Conservation (phyloP, 83 land plant genomes). For the Isoetes engelmannii region DNA sequence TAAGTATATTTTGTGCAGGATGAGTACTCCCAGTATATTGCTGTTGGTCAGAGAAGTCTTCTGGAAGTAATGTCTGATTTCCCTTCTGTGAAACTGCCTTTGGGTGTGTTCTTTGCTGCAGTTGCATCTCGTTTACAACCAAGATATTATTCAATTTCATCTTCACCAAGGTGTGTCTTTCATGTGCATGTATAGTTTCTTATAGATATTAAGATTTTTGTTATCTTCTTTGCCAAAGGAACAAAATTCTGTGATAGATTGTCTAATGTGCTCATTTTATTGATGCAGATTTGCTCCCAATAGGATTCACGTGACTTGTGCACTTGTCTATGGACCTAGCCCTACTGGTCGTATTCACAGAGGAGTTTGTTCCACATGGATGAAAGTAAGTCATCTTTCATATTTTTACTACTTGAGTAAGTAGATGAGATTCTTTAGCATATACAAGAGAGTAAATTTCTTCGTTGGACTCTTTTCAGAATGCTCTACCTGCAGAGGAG, state of each 20-base stretch:
- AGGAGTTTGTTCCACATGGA: slow-evolving; percentile 98
- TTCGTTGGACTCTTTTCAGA: slow-evolving; percentile 3
- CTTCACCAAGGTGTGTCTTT: slow-evolving; percentile 65
- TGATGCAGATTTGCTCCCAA: slow-evolving; percentile 55
- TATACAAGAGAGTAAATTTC: not conserved
- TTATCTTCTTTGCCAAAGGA: too few relatives aligned
- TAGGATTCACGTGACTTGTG: slow-evolving; percentile 95
- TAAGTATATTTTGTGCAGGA: slow-evolving; percentile 43
- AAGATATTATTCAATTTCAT: slow-evolving; percentile 92
- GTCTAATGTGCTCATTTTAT: not conserved
- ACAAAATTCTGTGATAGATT: not conserved
- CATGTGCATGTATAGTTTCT: not conserved
- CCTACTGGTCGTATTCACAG: slow-evolving; percentile 86
- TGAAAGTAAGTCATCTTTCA: slow-evolving; percentile 56
- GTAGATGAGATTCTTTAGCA: not conserved
- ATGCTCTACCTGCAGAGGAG: slow-evolving; percentile 14
- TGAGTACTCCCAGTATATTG: slow-evolving; percentile 79
- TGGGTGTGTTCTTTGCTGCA: slow-evolving; percentile 96
- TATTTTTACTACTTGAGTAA: slow-evolving; percentile 4
- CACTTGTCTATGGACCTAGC: slow-evolving; percentile 71
- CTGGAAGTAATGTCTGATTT: slow-evolving; percentile 90
- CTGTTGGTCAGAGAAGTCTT: slow-evolving; percentile 75
- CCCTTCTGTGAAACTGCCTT: slow-evolving; percentile 82
- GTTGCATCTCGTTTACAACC: slow-evolving; percentile 89
- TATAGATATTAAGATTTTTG: too few relatives aligned